These are phyloP conservation scores for Cryptococcus hybrid DNA, from an alignment of 1,284 basidiomycete genomes.

Conservation along the genomic window DNA sequence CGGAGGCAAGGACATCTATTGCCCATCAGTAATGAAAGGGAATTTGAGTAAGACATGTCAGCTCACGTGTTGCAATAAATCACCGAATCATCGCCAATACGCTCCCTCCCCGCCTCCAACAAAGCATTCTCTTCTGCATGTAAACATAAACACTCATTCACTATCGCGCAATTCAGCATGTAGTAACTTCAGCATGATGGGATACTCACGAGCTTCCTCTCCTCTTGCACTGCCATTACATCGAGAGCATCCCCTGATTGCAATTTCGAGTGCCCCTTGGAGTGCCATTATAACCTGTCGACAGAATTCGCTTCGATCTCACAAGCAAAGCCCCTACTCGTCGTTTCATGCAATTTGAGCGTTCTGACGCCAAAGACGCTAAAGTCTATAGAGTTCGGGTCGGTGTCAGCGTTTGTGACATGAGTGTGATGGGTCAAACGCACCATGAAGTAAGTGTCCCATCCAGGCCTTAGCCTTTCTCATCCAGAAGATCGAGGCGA, in stretches of 20 bases:
- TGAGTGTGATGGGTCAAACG: conserved; percentile 18
- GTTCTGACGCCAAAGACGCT: conserved; percentile 78
- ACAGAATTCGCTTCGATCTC: conserved; percentile 73
- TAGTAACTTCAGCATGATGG: neutral
- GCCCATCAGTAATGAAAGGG: neutral
- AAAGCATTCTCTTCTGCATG: conserved; percentile 99
- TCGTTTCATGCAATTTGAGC: conserved; percentile 97
- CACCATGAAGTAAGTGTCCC: conserved; percentile 97
- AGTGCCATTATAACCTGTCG: conserved; percentile 99
- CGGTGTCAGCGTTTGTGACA: neutral
- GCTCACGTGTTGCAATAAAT: conserved; percentile 79
- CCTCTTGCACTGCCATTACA: conserved; percentile 66
- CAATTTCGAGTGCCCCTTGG: conserved; percentile 85
- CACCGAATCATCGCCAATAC: conserved; percentile 76
- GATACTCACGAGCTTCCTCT: conserved; percentile 54
- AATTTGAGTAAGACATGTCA: neutral
- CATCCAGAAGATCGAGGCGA: conserved; percentile 64
- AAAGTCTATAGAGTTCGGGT: conserved; percentile 59
- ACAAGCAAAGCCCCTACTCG: conserved; percentile 92
- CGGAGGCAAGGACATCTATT: conserved; percentile 90
- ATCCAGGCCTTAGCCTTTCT: conserved; percentile 74
- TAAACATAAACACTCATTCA: conserved; percentile 86
- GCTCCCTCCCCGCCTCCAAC: conserved; percentile 83
- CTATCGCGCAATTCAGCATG: conserved; percentile 14
- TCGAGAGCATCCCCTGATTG: conserved; percentile 75